Percentiles rank a stretch among this genome's conserved stretches.
Evolutionary conservation across 176 grass and related monocot genomes (phyloP).

Genomic region (Oryza coarctata): DNA sequence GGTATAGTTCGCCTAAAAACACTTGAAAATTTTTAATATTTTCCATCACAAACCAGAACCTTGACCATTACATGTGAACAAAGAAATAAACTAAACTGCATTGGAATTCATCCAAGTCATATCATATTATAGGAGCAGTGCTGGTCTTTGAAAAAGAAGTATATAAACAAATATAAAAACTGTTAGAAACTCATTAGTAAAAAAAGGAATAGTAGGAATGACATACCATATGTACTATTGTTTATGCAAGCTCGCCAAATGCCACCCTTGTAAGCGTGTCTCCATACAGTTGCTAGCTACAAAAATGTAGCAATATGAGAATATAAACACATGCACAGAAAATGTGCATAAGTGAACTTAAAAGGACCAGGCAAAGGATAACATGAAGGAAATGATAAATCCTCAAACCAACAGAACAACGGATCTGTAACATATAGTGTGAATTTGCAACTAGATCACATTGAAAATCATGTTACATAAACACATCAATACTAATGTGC

Average conservation of each 20-base stretch:
- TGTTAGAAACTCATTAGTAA: neutral
- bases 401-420: slow-evolving; percentile 7
- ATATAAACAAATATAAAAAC: neutral
- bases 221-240: slow-evolving; percentile 65
- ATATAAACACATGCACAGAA: neutral
- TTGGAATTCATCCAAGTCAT: neutral
- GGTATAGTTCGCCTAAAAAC: neutral
- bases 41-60: neutral
- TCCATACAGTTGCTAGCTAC: slow-evolving; percentile 95
- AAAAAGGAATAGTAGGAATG: slow-evolving; percentile 13
- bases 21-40: neutral
- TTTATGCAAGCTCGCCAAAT: slow-evolving; percentile 82
- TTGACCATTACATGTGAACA: neutral
- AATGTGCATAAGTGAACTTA: neutral
- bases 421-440: neutral
- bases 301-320: slow-evolving; percentile 47
- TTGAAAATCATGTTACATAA: neutral
- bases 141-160: slow-evolving; percentile 12
- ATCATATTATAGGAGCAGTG: neutral
- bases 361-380: neutral
- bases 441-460: slow-evolving; percentile 8
- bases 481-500: neutral
- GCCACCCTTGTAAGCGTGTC: slow-evolving; percentile 77
- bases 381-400: slow-evolving; percentile 13
- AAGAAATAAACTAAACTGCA: neutral